Base-by-base conservation (phyloP, 73 alveolate species). In the Uronychia setigera region DNA sequence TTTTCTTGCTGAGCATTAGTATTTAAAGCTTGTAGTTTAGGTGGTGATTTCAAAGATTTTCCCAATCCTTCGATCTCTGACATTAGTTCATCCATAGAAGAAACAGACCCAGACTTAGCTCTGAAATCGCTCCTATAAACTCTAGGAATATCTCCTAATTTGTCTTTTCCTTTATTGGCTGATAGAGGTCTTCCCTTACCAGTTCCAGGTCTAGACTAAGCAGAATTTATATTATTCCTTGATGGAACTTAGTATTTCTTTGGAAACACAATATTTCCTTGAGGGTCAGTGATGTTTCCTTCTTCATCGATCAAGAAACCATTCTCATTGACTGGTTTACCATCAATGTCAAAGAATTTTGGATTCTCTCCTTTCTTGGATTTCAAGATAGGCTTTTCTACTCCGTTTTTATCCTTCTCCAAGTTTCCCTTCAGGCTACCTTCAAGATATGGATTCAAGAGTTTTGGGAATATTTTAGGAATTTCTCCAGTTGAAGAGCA, bases 391-490 rank as follows among this genome's bases (percentile, higher is more conserved):
- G 29, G 29, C 32, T 13, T 26, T 13, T 5, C 79, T 5, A 5
- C 79, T 13, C 79, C 29, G 79, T 5, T 25, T 5, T 5, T 29
- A 5, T 67, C 29, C 32, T 5, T 67, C 33, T 67, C 79, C 19
- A 67, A 26, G 26, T 67, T 28, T 67, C 79, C 32, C 13, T 67
- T 28, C 79, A 67, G 29, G 32, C 13, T 67, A 26, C 13, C 26
- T 26, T 46, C n/a, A 19, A 46, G 67, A 46, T 46, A 46, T 11
- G 67, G 67, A 19, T 46, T 19, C 5, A 46, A 19, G n/a, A 46
- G 19, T 11, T 46, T 46, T 11, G 67, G 67, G 79, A 67, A 67
- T 13, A 67, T 67, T 67, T 67, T 28, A 5, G 79, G 79, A 67
- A 67, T 26, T 28, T 67, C 79, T 5, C 79, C 79, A 26, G 29